Evolutionary conservation across 169 alveolate genomes (phyloP).

Genomic region (Eimeria tenella): DNA sequence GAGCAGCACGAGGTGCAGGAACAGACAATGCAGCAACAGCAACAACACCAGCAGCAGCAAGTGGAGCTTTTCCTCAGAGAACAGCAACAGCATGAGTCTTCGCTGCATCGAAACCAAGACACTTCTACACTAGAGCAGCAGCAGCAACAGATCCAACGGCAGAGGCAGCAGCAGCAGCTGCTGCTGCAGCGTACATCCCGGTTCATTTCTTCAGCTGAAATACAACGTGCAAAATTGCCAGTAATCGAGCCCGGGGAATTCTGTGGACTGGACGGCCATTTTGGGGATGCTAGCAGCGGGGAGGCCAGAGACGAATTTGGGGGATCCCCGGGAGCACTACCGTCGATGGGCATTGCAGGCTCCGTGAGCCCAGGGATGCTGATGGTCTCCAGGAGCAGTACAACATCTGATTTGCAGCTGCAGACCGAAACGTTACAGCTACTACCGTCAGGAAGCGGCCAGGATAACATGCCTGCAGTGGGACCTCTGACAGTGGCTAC

Average conservation of each 20-base stretch:
- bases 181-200: neutral
- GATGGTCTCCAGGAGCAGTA: no score
- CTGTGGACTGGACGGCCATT: no score
- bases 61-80: neutral
- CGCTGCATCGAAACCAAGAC: neutral
- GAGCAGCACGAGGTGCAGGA: no score
- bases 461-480: neutral
- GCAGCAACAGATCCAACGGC: neutral
- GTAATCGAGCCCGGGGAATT: no score
- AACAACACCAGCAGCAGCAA: neutral
- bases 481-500: neutral
- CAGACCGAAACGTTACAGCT: slow-evolving; percentile 26
- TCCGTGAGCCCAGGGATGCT: no score
- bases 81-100: neutral
- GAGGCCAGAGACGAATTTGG: no score
- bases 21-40: neutral
- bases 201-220: no score
- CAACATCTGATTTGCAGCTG: neutral
- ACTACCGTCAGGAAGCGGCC: neutral
- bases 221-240: no score
- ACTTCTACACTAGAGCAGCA: neutral
- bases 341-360: no score
- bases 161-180: neutral
- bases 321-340: no score
- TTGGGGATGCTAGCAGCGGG: no score